Base-by-base conservation (phyloP, 2,329 filamentous ascomycete species). In the Colletotrichum sp. region DNA sequence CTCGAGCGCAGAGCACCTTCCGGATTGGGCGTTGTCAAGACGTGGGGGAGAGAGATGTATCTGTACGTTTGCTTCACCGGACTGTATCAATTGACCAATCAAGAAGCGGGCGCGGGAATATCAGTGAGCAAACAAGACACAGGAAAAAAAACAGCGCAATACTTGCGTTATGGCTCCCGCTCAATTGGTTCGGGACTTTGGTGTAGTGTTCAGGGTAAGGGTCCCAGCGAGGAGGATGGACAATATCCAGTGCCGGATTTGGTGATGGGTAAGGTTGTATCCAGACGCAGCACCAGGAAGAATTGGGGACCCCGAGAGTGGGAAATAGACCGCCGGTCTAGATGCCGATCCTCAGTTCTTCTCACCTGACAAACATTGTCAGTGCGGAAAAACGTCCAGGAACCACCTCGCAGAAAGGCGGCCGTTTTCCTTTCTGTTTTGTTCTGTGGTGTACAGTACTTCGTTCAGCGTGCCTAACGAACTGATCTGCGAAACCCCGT, bases 281-380 rank as follows among this genome's bases (percentile, higher is more conserved):
- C 57, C n/a, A 32, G 32, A 34, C 36, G 18, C 15, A 63, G 24
- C 52, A 59, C 21, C 55, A 59, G 24, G 13, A 34, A 59, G 21
- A 59, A 65, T 68, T 24, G 60, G 72, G 67, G 60, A 26, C 52
- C 18, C 44, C 44, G 32, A 68, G 62, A 32, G 59, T 62, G 28
- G 59, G 59, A 64, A 71, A 75, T 65, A 71, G 44, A 59, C 24
- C 26, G 57, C 32, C 32, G 69, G 69, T 69, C 73, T 72, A 49
- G 73, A 76, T 59, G 73, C 63, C 73, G 73, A 76, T 76, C 73
- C 5, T 72, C 63, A 64, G 73, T 69, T 64, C 32, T 67, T 59
- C 63, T 76, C 30, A 34, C 69, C 69, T 64, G 73, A 76, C 26
- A 68, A 65, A 64, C 34, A 26, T 21, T 49, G 49, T 30, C 67